A percentile compares a stretch with the other conserved stretches of the same genome.
Conservation (phyloP, 345 rosid species). For the Eutrema yunnanense region DNA sequence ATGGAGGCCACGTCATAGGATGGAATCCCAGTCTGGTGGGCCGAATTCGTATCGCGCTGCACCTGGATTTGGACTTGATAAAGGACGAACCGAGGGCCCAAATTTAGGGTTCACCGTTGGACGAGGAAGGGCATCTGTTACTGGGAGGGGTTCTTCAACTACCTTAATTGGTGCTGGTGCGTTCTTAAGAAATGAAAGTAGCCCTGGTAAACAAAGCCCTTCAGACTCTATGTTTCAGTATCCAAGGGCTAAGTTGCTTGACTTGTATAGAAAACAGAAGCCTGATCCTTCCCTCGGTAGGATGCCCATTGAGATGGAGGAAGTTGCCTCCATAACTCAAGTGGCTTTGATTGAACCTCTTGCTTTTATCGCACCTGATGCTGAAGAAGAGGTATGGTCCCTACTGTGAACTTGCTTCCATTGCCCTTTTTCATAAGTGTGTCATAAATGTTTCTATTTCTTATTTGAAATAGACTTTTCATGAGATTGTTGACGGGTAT, state of each 20-base stretch:
- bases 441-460: background rate
- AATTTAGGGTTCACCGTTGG: conserved; percentile 61
- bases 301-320: conserved; percentile 53
- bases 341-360: conserved; percentile 41
- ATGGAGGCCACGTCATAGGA: conserved; percentile 95
- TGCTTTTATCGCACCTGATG: conserved; percentile 70
- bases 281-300: conserved; percentile 21
- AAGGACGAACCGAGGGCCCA: conserved; percentile 60
- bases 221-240: conserved; percentile 29
- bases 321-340: conserved; percentile 40
- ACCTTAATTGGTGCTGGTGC: conserved; percentile 21
- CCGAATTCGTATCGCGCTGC: conserved; percentile 63
- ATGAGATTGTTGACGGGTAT: background rate
- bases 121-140: conserved; percentile 52
- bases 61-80: conserved; percentile 78
- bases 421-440: background rate
- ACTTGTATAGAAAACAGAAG: conserved; percentile 27
- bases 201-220: conserved; percentile 29
- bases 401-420: background rate
- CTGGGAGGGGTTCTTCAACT: conserved; percentile 23
- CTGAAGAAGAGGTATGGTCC: conserved; percentile 62
- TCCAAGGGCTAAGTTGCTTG: conserved; percentile 73
- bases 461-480: conserved; percentile 19
- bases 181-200: conserved; percentile 3
- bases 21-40: conserved; percentile 59